A percentile compares a stretch with the other conserved stretches of the same genome.
These are phyloP conservation scores for Alloteropsis semialata DNA, from an alignment of 176 grass and related monocot genomes.

Conservation along the genomic window DNA sequence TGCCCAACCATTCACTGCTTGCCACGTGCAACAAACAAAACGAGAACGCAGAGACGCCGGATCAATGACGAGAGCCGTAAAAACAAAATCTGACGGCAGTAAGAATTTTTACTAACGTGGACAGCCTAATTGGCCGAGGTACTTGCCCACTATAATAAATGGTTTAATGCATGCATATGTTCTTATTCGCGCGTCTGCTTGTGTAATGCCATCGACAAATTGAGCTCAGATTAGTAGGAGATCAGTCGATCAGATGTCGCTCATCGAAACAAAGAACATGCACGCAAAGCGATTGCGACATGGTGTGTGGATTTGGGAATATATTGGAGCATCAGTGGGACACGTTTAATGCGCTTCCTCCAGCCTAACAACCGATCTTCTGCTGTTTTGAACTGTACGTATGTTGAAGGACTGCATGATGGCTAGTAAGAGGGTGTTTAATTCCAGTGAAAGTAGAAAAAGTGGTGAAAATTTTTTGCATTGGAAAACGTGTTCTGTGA, in stretches of 20 bases:
- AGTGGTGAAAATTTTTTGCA: too few relatives aligned
- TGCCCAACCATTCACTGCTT: too few relatives aligned
- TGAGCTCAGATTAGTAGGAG: background rate
- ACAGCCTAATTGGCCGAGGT: too few relatives aligned
- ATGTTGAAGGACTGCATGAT: background rate
- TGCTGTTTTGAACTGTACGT: background rate
- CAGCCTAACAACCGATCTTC: background rate
- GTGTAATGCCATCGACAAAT: background rate
- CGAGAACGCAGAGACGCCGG: too few relatives aligned
- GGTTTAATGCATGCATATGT: too few relatives aligned
- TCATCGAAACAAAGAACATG: background rate
- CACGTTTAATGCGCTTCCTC: background rate
- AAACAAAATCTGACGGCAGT: too few relatives aligned
- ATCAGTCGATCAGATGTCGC: background rate
- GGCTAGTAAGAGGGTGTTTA: background rate
- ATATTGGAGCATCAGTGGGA: background rate
- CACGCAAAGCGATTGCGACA: background rate
- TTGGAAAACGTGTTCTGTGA: too few relatives aligned
- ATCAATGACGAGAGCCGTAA: too few relatives aligned
- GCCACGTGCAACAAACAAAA: too few relatives aligned
- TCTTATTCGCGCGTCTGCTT: background rate
- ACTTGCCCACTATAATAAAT: too few relatives aligned
- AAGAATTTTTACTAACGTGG: too few relatives aligned
- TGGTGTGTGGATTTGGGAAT: background rate
- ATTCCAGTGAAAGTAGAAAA: too few relatives aligned